Base-by-base conservation (phyloP, 306 rosid genomes). In the Gastrolobium villosum region DNA sequence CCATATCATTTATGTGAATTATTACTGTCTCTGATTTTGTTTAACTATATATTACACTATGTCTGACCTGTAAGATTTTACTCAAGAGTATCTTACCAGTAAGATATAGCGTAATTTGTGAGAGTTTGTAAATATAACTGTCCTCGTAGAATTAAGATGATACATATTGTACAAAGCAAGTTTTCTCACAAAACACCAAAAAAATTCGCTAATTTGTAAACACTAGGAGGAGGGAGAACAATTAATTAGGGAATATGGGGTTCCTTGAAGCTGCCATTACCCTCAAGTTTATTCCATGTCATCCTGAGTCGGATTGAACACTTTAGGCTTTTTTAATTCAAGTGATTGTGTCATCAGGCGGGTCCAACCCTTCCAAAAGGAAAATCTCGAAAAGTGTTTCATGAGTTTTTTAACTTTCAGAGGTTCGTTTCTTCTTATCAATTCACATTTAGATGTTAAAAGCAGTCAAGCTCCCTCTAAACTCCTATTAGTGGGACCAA, bases 271-370 rank as follows among this genome's bases (percentile, higher is more conserved):
- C 2, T 72, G 70, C 59, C 76, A 78, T 61, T 3, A 56, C 79
- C 61, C 64, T 52, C 69, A 59, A 81, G 69, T 70, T 77, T 55
- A 46, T 39, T 86, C 89, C 92, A 85, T 87, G 52, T 87, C 94
- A 91, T 85, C 55, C 4, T 77, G 90, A 81, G 91, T 88, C 75
- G 65, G 98, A 89, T 89, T 77, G 69, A 85, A 75, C 70, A 84
- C 88, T 78, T 91, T 92, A 83, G 5, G 77, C 74, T 9, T 8
- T 77, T 77, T 79, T 69, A 54, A 80, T 76, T 62, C 20, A 49
- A 32, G 75, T 40, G 89, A 79, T 74, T 53, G 60, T 76, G 92
- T 87, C 91, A 88, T 86, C 88, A 68, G 71, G 36, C 5, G 61
- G 89, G 82, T 34, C 93, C 86, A 48, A 8, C 53, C 54, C 43